Percentiles rank a stretch among this genome's conserved stretches.
Evolutionary conservation across 1,139 yeast genomes (phyloP).

Genomic region (Pichia sp.): DNA sequence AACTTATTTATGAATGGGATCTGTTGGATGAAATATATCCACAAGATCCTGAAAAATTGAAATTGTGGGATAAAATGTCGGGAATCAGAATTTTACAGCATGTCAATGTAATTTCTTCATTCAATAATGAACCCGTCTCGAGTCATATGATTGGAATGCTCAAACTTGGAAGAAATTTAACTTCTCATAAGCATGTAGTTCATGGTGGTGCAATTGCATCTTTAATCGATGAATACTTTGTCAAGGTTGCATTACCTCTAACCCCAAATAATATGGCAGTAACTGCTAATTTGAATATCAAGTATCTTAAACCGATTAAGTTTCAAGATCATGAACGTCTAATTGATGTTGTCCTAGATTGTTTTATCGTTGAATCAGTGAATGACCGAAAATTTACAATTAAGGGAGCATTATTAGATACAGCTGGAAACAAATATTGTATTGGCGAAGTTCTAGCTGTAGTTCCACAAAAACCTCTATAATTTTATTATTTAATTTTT

Average conservation of each 20-base stretch:
- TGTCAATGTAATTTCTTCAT: background rate
- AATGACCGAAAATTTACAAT: slow-evolving; percentile 21
- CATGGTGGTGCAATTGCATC: slow-evolving; percentile 56
- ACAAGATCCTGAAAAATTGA: background rate
- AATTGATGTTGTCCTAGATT: slow-evolving; percentile 21
- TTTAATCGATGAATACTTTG: slow-evolving; percentile 47
- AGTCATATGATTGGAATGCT: slow-evolving; percentile 39
- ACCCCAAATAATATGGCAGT: slow-evolving; percentile 34
- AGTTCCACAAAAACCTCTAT: slow-evolving; percentile 17
- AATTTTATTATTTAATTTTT: background rate
- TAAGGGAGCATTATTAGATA: slow-evolving; percentile 18
- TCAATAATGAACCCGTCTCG: slow-evolving; percentile 17
- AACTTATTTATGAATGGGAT: slow-evolving; percentile 8
- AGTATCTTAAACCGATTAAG: slow-evolving; percentile 23
- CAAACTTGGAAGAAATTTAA: slow-evolving; percentile 40
- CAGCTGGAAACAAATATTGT: slow-evolving; percentile 19
- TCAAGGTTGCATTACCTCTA: slow-evolving; percentile 46
- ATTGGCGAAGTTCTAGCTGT: slow-evolving; percentile 24
- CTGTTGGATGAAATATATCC: slow-evolving; percentile 9
- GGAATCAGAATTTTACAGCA: background rate
- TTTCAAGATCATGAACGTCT: slow-evolving; percentile 12
- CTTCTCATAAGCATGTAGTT: slow-evolving; percentile 48
- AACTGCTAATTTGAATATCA: slow-evolving; percentile 26
- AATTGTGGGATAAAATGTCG: background rate
- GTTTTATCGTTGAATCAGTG: slow-evolving; percentile 17